Evolutionary conservation across 2,329 filamentous ascomycete genomes (phyloP).

Genomic region (Sporothrix curviconia): DNA sequence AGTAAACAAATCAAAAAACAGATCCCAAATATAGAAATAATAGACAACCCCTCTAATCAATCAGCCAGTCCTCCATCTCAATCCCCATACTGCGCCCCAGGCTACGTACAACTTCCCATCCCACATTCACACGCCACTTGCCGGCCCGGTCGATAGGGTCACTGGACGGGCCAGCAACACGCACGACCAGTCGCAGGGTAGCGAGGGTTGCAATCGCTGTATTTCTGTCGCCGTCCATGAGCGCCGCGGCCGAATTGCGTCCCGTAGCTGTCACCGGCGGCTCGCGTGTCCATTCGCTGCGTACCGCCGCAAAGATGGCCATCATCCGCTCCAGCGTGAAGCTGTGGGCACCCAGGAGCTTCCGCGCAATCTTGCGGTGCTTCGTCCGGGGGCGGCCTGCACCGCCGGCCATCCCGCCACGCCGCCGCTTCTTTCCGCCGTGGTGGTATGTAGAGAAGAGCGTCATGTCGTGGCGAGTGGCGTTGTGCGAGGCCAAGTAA

Average conservation of each 20-base stretch:
- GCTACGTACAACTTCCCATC: conserved; percentile 67
- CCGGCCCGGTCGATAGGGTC: conserved; percentile 63
- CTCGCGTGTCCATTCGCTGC: conserved; percentile 45
- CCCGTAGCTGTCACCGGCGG: conserved; percentile 21
- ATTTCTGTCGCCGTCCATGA: conserved; percentile 49
- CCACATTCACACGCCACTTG: conserved; percentile 72
- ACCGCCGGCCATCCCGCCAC: conserved; percentile 36
- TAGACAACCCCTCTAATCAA: conserved; percentile 44
- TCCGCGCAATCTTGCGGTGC: conserved; percentile 67
- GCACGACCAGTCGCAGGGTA: conserved; percentile 61
- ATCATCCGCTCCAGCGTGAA: conserved; percentile 74
- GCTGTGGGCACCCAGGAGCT: conserved; percentile 67
- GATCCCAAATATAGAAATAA: not conserved
- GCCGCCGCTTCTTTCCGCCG: conserved; percentile 42
- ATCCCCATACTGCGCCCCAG: conserved; percentile 68
- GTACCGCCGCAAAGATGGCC: conserved; percentile 66
- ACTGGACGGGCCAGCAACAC: conserved; percentile 49
- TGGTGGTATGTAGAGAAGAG: conserved; percentile 69
- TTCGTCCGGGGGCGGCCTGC: conserved; percentile 34
- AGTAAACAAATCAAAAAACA: not conserved
- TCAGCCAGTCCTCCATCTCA: conserved; percentile 71
- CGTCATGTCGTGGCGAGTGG: conserved; percentile 62
- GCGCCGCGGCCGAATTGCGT: conserved; percentile 21
- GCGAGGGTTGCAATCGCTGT: conserved; percentile 66
- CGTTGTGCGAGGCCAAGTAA: conserved; percentile 77